Percentiles rank a stretch among this genome's conserved stretches.
Evolutionary conservation across 2,329 filamentous ascomycete species (phyloP).

Genomic region (Hyphodiscus sp.): DNA sequence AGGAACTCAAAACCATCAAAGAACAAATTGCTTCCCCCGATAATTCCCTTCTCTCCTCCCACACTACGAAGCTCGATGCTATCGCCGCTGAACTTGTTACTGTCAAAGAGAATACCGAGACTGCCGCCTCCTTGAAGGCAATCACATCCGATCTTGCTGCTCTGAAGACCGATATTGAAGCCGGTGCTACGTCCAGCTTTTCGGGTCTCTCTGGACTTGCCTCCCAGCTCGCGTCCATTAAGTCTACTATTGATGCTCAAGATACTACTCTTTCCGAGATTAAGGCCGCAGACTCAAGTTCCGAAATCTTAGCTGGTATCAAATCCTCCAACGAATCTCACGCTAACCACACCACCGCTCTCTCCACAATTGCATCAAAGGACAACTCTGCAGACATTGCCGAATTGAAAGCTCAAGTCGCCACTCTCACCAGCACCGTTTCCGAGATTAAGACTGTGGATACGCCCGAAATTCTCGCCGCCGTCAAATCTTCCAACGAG

Average conservation of each 20-base stretch:
- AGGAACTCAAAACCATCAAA: slow-evolving; percentile 19
- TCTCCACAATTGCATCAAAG: slow-evolving; percentile 12
- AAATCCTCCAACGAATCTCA: slow-evolving; percentile 15
- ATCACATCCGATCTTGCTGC: slow-evolving; percentile 15
- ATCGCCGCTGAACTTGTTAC: slow-evolving; percentile 17
- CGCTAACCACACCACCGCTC: slow-evolving; percentile 8
- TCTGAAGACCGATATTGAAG: slow-evolving; percentile 19
- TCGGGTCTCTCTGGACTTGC: slow-evolving; percentile 15
- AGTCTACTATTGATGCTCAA: slow-evolving; percentile 20
- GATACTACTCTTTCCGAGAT: slow-evolving; percentile 21
- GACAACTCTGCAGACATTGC: slow-evolving; percentile 7
- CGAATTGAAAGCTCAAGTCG: slow-evolving; percentile 17
- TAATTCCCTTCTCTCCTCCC: slow-evolving; percentile 18
- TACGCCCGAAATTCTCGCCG: slow-evolving; percentile 16
- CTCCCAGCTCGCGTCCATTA: slow-evolving; percentile 12
- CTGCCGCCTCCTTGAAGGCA: slow-evolving; percentile 9
- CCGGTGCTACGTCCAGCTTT: slow-evolving; percentile 5
- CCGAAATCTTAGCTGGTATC: slow-evolving; percentile 16
- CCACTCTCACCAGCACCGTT: slow-evolving; percentile 9
- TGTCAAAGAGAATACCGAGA: slow-evolving; percentile 18
- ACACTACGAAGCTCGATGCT: slow-evolving; percentile 22
- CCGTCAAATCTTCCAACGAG: slow-evolving; percentile 19
- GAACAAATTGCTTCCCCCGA: slow-evolving; percentile 22
- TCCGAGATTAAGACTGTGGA: slow-evolving; percentile 12
- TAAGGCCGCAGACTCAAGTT: slow-evolving; percentile 21